These are phyloP conservation scores for Bryopsis sp. DNA, from an alignment of 139 green algal species.

Conservation along the genomic window DNA sequence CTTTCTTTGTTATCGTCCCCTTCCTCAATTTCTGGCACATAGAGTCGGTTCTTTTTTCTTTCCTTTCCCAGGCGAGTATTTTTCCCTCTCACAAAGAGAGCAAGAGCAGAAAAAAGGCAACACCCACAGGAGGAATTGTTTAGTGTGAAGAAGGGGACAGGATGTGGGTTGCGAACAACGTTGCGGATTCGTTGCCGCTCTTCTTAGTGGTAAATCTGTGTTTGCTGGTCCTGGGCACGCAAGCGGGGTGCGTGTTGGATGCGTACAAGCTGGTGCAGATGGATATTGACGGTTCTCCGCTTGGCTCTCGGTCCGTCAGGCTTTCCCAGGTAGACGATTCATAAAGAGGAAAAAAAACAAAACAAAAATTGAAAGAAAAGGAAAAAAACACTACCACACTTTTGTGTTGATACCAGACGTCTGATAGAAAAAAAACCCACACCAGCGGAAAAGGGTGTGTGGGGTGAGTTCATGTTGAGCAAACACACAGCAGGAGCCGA, in stretches of 20 bases:
- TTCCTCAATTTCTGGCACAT: no score
- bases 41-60: no score
- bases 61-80: no score
- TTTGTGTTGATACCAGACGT: neutral
- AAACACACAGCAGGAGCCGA: neutral
- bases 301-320: neutral
- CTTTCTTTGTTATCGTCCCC: no score
- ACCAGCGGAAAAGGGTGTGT: neutral
- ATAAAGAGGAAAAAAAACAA: no score
- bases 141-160: no score
- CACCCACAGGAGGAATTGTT: no score
- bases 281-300: neutral
- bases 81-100: no score
- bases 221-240: neutral
- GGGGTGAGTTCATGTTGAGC: neutral
- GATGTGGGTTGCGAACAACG: no score
- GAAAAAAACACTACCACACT: no score
- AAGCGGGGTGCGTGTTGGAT: neutral
- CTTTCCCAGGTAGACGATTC: neutral
- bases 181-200: neutral
- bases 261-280: slow-evolving; percentile 2
- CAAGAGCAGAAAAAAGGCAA: no score
- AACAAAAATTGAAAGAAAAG: no score
- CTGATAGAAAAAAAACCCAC: neutral
- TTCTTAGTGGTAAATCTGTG: neutral